These are phyloP conservation scores for Boletus eberwhitei DNA, from an alignment of 768 basidiomycete genomes.

Conservation along the genomic window DNA sequence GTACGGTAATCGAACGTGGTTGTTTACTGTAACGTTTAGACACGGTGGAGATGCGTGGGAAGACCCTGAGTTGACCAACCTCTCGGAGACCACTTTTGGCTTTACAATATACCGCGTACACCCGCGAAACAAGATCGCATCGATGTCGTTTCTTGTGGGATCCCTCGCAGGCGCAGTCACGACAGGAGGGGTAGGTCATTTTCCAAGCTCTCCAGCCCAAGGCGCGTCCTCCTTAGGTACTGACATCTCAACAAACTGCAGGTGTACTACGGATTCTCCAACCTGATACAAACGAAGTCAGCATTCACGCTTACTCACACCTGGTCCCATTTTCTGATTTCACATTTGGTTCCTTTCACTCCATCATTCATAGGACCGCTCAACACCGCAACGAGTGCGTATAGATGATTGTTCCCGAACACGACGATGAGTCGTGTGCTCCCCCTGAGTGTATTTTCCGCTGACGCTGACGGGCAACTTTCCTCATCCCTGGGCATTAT, in stretches of 20 bases:
- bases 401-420: no score
- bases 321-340: not conserved
- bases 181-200: slow-evolving; percentile 54
- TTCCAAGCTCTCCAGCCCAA: not conserved
- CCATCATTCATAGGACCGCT: slow-evolving; percentile 41
- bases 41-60: slow-evolving; percentile 5
- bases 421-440: not conserved
- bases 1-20: not conserved
- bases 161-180: slow-evolving; percentile 69
- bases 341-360: not conserved
- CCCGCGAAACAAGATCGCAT: not conserved
- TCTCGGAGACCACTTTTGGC: not conserved
- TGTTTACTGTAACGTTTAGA: no score
- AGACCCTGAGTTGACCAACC: not conserved
- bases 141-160: slow-evolving; percentile 59
- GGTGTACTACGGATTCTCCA: slow-evolving; percentile 74
- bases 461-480: not conserved
- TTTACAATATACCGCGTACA: not conserved
- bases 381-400: slow-evolving; percentile 52
- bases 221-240: not conserved
- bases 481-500: no score
- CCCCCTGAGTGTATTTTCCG: not conserved
- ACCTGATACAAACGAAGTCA: slow-evolving; percentile 56
- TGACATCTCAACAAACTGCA: slow-evolving; percentile 17
- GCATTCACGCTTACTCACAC: not conserved